These are phyloP conservation scores for Ammopiptanthus mongolicus DNA, from an alignment of 306 rosid species.

Conservation along the genomic window DNA sequence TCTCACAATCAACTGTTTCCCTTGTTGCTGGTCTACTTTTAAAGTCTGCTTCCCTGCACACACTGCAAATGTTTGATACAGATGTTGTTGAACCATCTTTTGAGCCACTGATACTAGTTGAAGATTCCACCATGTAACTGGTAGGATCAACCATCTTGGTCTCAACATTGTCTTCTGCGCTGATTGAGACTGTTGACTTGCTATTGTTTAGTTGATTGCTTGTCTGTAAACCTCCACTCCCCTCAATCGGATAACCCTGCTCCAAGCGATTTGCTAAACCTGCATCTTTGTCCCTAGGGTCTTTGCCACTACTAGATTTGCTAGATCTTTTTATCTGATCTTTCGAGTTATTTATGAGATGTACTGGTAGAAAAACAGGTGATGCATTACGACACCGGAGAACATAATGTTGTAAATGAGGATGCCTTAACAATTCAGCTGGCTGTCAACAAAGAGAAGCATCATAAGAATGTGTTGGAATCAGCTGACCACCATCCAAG, in stretches of 20 bases:
- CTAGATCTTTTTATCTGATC: slow-evolving; percentile 45
- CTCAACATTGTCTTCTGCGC: slow-evolving; percentile 62
- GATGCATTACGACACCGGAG: slow-evolving; percentile 73
- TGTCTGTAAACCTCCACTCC: slow-evolving; percentile 25
- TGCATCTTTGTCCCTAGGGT: slow-evolving; percentile 43
- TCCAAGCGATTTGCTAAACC: slow-evolving; percentile 32
- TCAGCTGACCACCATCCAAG: no score
- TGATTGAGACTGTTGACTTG: slow-evolving; percentile 24
- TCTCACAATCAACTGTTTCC: slow-evolving; percentile 35
- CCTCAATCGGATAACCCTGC: slow-evolving; percentile 40
- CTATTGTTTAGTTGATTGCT: slow-evolving; percentile 31
- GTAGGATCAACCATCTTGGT: slow-evolving; percentile 66
- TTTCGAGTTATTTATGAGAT: slow-evolving; percentile 42
- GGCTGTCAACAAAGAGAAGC: slow-evolving; percentile 49
- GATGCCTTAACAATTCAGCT: slow-evolving; percentile 76
- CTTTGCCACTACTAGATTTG: slow-evolving; percentile 41
- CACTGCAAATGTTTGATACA: slow-evolving; percentile 50
- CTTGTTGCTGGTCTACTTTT: slow-evolving; percentile 23
- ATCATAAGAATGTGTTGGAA: no score
- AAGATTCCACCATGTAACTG: slow-evolving; percentile 44
- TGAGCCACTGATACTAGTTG: slow-evolving; percentile 48
- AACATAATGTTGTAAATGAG: slow-evolving; percentile 67
- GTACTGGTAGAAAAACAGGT: slow-evolving; percentile 57
- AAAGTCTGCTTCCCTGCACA: slow-evolving; percentile 46
- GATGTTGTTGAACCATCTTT: slow-evolving; percentile 63